phyloP scores from a whole-genome alignment of 306 rosid species.

The Citrullus amarus region DNA sequence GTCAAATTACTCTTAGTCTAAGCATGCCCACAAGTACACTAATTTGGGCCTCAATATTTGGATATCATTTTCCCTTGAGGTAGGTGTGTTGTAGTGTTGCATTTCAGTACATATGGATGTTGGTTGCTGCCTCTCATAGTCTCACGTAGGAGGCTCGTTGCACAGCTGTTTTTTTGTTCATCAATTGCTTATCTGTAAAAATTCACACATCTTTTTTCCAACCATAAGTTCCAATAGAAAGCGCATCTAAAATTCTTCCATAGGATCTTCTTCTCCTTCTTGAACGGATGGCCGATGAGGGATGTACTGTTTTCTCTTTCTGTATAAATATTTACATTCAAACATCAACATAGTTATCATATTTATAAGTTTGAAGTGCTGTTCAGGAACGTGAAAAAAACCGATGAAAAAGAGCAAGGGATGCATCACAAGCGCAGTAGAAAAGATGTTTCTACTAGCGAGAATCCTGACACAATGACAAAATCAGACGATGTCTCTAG shows the following conservation, averaged over 20 bases:
- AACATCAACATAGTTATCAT: not conserved
- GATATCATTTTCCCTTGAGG: not conserved
- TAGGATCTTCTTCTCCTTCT: not conserved
- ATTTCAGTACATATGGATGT: not conserved
- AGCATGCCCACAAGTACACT: not conserved
- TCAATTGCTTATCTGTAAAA: not conserved
- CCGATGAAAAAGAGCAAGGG: conserved; percentile 17
- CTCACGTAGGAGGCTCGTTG: not conserved
- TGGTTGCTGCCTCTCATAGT: not conserved
- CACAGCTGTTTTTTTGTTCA: not conserved
- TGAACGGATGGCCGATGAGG: not conserved
- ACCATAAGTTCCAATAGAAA: not conserved
- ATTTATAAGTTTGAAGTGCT: not conserved
- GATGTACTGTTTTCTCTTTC: not conserved
- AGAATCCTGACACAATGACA: conserved; percentile 18
- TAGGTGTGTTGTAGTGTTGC: not conserved
- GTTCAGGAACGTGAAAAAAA: conserved; percentile 16
- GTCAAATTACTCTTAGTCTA: not conserved
- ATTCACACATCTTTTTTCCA: not conserved
- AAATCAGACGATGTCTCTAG: conserved; percentile 27
- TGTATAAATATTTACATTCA: not conserved
- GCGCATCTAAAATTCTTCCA: not conserved
- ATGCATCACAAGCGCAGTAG: conserved; percentile 4
- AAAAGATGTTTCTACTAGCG: conserved; percentile 1
- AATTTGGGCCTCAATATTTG: not conserved